Percentiles rank a stretch among this genome's conserved stretches.
These are phyloP conservation scores for Hypoxylon crocopeplum DNA, from an alignment of 495 filamentous ascomycete genomes.

Conservation along the genomic window DNA sequence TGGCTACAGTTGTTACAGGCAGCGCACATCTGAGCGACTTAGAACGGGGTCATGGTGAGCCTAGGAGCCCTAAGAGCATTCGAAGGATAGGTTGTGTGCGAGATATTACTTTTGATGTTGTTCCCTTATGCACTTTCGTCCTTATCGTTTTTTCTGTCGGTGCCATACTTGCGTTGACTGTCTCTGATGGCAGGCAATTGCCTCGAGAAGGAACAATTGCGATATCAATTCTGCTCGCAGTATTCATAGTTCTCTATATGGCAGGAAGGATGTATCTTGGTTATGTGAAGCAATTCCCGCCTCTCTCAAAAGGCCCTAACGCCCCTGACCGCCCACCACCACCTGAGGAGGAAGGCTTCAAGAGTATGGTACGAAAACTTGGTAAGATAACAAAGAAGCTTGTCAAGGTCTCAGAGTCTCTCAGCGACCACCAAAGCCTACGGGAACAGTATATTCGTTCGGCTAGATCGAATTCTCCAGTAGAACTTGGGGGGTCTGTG, in stretches of 20 bases:
- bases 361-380: no score
- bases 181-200: slow-evolving; percentile 14
- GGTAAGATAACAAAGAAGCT: no score
- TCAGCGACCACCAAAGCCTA: no score
- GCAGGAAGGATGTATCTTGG: slow-evolving; percentile 22
- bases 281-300: slow-evolving; percentile 15
- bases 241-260: slow-evolving; percentile 22
- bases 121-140: slow-evolving; percentile 21
- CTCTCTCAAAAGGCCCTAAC: slow-evolving; percentile 3
- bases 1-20: slow-evolving; percentile 22
- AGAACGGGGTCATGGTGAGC: slow-evolving; percentile 15
- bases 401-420: no score
- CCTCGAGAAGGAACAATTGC: slow-evolving; percentile 27
- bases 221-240: slow-evolving; percentile 22
- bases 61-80: not conserved
- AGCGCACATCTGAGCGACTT: slow-evolving; percentile 9
- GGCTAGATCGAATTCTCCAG: no score
- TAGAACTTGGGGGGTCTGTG: no score
- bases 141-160: slow-evolving; percentile 31
- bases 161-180: slow-evolving; percentile 21
- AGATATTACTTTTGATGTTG: slow-evolving; percentile 32
- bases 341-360: no score
- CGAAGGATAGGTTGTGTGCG: slow-evolving; percentile 15
- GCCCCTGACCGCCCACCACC: slow-evolving; percentile 5
- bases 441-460: no score